Evolutionary conservation across 192 early-diverging fungal species (phyloP), one percentile per base, ranked within the genome.

Genomic region (Gigaspora rosea): DNA sequence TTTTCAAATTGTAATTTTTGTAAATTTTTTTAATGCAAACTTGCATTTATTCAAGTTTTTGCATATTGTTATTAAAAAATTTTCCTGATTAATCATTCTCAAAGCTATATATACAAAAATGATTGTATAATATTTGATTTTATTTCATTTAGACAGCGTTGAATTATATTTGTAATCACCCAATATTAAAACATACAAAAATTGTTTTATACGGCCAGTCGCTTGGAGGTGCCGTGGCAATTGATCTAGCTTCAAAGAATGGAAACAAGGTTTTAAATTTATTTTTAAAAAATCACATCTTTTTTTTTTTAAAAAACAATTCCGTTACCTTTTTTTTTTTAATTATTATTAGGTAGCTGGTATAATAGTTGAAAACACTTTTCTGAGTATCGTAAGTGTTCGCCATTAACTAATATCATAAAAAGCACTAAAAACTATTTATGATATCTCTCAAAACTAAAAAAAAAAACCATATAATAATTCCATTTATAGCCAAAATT

Each of bases 141-240:
- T 33, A 22, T 61, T 20, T 27, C 5, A 3, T 27, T 20, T 22
- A 94, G 85, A 92, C 95, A 5, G 91, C 92, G 18, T 83, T 98
- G 51, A 92, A 97, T 71, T 99, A 89, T 80, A 88, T 99, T 59
- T 85, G 84, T 47, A 81, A 84, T 8, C 94, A 97, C 77, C 88
- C 88, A 16, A 81, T 93, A 33, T 81, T 95, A 0, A 82, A 83
- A n/a, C 81, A 93, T 67, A 92, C 94, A 6, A 92, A 92, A 73
- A 79, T 99, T 52, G 83, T 99, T 50, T 88, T 95, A 0, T 98
- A 94, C 81, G 97, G 97, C 0, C 97, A 99, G 78, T 95, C 94
- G 8, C 91, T 99, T 67, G 97, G 97, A 58, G 97, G 97, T 20
- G 97, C 97, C 2, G 97, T 97, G 33, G 94, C 95, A 13, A 93